phyloP scores from a whole-genome alignment of 176 grass and related monocot species.

The Tuctoria greenei region DNA sequence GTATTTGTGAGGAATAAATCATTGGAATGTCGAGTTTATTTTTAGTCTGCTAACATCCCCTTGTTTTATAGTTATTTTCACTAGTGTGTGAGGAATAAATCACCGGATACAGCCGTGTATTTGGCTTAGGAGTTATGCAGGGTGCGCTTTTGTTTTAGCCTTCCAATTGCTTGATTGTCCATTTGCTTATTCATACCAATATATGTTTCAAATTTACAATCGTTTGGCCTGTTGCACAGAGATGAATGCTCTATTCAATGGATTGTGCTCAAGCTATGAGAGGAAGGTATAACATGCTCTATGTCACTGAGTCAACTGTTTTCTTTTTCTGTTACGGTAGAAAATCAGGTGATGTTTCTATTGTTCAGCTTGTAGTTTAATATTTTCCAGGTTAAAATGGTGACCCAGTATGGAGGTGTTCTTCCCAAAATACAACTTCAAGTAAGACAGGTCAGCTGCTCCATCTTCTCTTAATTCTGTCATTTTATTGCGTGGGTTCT shows the following conservation, averaged over 20 bases:
- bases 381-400: slow-evolving; percentile 59
- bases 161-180: neutral
- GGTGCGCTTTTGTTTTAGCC: neutral
- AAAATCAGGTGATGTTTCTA: neutral
- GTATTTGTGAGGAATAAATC: too few species aligned
- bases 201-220: slow-evolving; percentile 19
- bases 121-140: neutral
- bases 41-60: too few species aligned
- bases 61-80: too few species aligned
- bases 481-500: neutral
- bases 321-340: neutral
- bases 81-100: too few species aligned
- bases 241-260: slow-evolving; percentile 84
- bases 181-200: neutral
- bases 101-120: too few species aligned
- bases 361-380: slow-evolving; percentile 30
- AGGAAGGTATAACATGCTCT: slow-evolving; percentile 66
- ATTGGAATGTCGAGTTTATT: too few species aligned
- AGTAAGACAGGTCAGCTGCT: slow-evolving; percentile 57
- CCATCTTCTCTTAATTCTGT: slow-evolving; percentile 18
- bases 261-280: slow-evolving; percentile 64
- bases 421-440: slow-evolving; percentile 82
- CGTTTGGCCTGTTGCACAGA: slow-evolving; percentile 51
- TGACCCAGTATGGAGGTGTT: slow-evolving; percentile 65
- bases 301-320: slow-evolving; percentile 1